phyloP scores from a whole-genome alignment of 345 rosid genomes.

The Rubroshorea leprosula region DNA sequence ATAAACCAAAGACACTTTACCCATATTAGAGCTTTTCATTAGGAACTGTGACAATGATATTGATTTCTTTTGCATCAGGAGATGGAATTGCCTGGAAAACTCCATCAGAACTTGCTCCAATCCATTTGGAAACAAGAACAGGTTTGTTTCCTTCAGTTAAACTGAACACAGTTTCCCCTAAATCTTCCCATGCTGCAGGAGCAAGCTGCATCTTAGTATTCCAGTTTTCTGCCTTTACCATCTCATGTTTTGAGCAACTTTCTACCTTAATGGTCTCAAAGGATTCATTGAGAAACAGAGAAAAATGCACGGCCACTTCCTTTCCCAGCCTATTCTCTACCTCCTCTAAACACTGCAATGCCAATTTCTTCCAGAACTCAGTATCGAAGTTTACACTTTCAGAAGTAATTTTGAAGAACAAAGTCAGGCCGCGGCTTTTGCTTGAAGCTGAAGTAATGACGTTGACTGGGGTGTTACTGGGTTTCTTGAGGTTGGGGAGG shows the following conservation, averaged over 20 bases:
- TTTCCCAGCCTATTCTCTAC: constrained; percentile 22
- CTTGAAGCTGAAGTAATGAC: constrained; percentile 24
- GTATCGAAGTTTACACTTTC: neutral
- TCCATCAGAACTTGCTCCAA: constrained; percentile 34
- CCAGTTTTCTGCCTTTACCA: neutral
- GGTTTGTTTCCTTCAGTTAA: constrained; percentile 37
- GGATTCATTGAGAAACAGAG: constrained; percentile 42
- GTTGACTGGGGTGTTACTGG: neutral
- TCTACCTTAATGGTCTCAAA: constrained; percentile 28
- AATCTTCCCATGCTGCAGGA: constrained; percentile 30
- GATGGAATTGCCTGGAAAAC: constrained; percentile 36
- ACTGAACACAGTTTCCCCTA: constrained; percentile 25
- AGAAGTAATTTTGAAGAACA: constrained; percentile 23
- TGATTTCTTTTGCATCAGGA: constrained; percentile 4
- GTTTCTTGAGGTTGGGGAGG: constrained; percentile 37
- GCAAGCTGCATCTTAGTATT: neutral
- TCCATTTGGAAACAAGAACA: constrained; percentile 41
- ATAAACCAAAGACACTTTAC: neutral
- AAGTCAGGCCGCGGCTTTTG: constrained; percentile 27
- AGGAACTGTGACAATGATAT: constrained; percentile 35
- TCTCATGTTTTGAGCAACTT: constrained; percentile 21
- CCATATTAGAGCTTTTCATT: neutral
- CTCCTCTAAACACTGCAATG: constrained; percentile 30
- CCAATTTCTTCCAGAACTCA: constrained; percentile 17
- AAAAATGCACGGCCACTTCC: constrained; percentile 19